A percentile compares a stretch with the other conserved stretches of the same genome.
Evolutionary conservation across 495 filamentous ascomycete genomes (phyloP).

Genomic region (Aspergillus diversus): DNA sequence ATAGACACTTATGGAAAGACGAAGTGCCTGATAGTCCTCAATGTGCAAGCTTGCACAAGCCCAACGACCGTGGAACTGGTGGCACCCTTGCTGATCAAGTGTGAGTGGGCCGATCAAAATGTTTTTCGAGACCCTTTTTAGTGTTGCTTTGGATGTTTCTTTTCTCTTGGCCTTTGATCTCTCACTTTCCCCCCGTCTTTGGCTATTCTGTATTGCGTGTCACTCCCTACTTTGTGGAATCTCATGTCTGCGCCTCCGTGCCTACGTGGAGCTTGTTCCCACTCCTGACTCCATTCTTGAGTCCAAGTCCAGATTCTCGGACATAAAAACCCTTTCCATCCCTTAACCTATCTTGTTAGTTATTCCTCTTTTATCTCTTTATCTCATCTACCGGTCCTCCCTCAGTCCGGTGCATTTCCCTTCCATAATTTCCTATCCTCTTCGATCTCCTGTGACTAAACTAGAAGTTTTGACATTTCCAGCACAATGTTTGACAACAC

Average conservation of each 20-base stretch:
- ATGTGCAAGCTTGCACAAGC: too few relatives aligned
- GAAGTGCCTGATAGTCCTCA: slow-evolving; percentile 2
- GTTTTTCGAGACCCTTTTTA: too few relatives aligned
- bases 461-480: not conserved
- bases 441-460: too few relatives aligned
- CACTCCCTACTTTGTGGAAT: not conserved
- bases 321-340: slow-evolving; percentile 15
- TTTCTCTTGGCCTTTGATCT: too few relatives aligned
- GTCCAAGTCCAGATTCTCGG: slow-evolving; percentile 1
- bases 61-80: too few relatives aligned
- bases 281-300: slow-evolving; percentile 1
- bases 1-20: slow-evolving; percentile 7
- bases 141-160: too few relatives aligned
- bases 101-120: too few relatives aligned
- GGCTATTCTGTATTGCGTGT: slow-evolving; percentile 12
- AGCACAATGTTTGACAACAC: slow-evolving; percentile 21
- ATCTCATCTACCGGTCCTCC: not conserved
- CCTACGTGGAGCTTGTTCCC: slow-evolving; percentile 12
- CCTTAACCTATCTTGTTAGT: not conserved
- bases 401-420: too few relatives aligned
- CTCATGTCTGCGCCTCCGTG: slow-evolving; percentile 13
- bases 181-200: too few relatives aligned
- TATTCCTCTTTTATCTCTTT: not conserved
- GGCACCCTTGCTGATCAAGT: too few relatives aligned
- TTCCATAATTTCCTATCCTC: too few relatives aligned